phyloP scores from a whole-genome alignment of 176 grass and related monocot genomes.

The Ensete glaucum region DNA sequence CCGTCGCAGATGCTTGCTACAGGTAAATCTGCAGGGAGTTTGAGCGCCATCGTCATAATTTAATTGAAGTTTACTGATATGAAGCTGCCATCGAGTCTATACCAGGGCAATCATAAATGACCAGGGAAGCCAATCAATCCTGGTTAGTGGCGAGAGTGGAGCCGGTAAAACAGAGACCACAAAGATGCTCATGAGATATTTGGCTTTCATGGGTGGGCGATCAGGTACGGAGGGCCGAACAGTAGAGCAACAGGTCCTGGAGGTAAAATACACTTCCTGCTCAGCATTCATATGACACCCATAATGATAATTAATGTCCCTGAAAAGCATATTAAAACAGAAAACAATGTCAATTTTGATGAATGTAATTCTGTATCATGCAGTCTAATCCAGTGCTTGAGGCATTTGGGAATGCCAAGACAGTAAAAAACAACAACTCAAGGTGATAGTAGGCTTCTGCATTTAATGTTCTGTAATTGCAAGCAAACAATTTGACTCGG shows the following conservation, averaged over 20 bases:
- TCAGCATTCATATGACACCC: neutral
- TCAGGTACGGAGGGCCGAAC: conserved; percentile 76
- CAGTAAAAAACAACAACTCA: conserved; percentile 94
- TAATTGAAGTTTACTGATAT: neutral
- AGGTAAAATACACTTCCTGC: conserved; percentile 32
- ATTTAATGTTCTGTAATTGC: conserved; percentile 8
- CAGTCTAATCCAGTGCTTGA: conserved; percentile 95
- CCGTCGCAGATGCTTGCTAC: conserved; percentile 74
- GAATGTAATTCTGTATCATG: neutral
- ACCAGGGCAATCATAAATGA: conserved; percentile 81
- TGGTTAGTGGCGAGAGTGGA: conserved; percentile 96
- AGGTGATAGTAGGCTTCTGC: conserved; percentile 29
- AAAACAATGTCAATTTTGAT: neutral
- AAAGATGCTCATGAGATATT: conserved; percentile 97
- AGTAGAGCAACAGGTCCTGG: conserved; percentile 86
- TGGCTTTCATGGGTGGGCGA: conserved; percentile 92
- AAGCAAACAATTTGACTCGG: neutral
- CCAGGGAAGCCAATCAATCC: conserved; percentile 76
- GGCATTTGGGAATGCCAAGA: conserved; percentile 94
- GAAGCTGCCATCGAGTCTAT: neutral
- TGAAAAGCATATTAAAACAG: neutral
- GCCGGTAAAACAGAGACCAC: conserved; percentile 96
- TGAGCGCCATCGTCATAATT: neutral
- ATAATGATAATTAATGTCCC: neutral
- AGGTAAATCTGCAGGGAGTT: conserved; percentile 30